Conservation (phyloP, 2,329 filamentous ascomycete species). For the Didymella lethalis region DNA sequence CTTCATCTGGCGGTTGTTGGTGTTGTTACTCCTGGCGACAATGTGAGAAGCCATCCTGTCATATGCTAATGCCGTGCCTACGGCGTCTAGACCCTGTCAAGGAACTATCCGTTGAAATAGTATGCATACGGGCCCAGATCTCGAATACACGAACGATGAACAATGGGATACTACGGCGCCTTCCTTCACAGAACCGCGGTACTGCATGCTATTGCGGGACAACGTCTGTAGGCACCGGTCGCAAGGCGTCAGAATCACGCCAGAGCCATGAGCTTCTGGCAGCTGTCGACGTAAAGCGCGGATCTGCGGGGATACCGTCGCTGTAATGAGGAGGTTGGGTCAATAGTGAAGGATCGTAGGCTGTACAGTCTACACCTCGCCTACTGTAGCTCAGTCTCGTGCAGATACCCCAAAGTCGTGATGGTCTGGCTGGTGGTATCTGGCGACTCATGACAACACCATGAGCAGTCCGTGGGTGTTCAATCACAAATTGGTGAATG, state of each 20-base stretch:
- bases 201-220: background rate
- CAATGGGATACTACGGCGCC: background rate
- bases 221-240: background rate
- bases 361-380: background rate
- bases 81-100: background rate
- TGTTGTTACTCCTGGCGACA: background rate
- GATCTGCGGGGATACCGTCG: background rate
- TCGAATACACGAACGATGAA: background rate
- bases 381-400: background rate
- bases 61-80: background rate
- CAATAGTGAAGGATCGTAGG: background rate
- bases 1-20: background rate
- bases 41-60: background rate
- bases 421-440: background rate
- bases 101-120: background rate
- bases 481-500: background rate
- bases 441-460: background rate
- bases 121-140: background rate
- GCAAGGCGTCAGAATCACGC: background rate
- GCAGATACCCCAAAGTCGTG: background rate
- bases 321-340: background rate
- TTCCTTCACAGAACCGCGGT: background rate
- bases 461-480: background rate
- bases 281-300: background rate
- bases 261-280: background rate